Conservation (phyloP, 106 monocot genomes). For the Agapanthus africanus region DNA sequence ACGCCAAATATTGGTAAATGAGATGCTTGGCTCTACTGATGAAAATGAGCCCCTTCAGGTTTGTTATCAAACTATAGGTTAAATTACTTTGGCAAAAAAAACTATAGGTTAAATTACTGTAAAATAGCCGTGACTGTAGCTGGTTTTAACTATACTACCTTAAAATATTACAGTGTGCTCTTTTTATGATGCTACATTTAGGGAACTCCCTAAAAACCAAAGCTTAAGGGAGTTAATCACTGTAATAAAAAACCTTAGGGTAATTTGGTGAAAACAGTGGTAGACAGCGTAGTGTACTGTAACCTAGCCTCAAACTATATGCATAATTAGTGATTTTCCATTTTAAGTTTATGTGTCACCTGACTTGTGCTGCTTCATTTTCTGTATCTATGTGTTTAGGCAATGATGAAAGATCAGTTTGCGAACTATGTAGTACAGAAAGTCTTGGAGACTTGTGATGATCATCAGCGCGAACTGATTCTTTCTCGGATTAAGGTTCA, state of each 20-base stretch:
- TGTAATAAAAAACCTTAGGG: neutral
- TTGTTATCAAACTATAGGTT: neutral
- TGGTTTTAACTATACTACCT: too few relatives aligned
- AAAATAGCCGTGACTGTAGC: too few relatives aligned
- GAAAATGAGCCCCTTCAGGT: slow-evolving; percentile 94
- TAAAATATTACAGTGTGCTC: too few relatives aligned
- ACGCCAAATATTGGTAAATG: slow-evolving; percentile 59
- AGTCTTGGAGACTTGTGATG: slow-evolving; percentile 77
- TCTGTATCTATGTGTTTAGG: slow-evolving; percentile 26
- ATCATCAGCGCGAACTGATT: slow-evolving; percentile 74
- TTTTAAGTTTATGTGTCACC: neutral
- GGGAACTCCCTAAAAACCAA: too few relatives aligned
- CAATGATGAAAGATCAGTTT: slow-evolving; percentile 97
- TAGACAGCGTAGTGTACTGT: too few relatives aligned
- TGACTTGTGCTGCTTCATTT: neutral
- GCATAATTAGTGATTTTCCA: neutral
- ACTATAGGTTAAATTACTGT: too few relatives aligned
- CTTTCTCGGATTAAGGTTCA: slow-evolving; percentile 79
- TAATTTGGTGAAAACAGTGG: neutral
- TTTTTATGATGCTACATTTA: too few relatives aligned
- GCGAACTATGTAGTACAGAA: slow-evolving; percentile 94
- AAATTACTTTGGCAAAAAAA: neutral
- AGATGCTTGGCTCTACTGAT: slow-evolving; percentile 69
- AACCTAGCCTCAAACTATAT: neutral
- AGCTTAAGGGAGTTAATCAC: too few relatives aligned